Evolutionary conservation across 2,329 filamentous ascomycete species (phyloP), one percentile per base, ranked within the genome.

Genomic region (Fusarium tricinctum): DNA sequence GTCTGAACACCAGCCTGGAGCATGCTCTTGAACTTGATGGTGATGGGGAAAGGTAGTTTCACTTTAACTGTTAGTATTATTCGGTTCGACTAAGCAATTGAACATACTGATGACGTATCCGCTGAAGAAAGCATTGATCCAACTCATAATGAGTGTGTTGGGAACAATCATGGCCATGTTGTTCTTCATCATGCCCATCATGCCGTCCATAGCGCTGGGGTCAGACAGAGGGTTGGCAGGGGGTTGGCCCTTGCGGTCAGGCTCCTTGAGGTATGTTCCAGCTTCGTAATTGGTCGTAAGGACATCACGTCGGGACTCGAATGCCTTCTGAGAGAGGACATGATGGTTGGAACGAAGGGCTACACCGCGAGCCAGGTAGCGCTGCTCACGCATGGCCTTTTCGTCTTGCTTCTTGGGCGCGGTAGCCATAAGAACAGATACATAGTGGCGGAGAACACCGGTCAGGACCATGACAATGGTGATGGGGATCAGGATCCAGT

Each of bases 181-280:
- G 59, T 94, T 94, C 88, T 99, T 99, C 93, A 99, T 97, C 93
- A 97, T 97, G 72, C 96, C 95, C 96, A 99, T 99, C 96, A 99
- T 99, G 72, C 94, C 95, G 78, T 99, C 97, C 96, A 99, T 99
- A 60, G 93, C 93, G 47, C 91, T 91, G 22, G 97, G 97, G 79
- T 99, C 96, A 13, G 91, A 92, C 88, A 99, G 94, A 6, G 96
- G 96, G 81, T 98, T 99, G 38, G 93, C 89, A 20, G 94, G 91
- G 5, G 94, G 91, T 81, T 97, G 92, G 52, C 94, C 94, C 77
- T 92, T 90, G 75, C 85, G 88, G 55, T 96, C 92, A 3, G 94
- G 94, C 68, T 97, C 92, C 78, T 97, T 97, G 47, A 99, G 84
- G 77, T 94, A 99, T 33, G 88, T 88, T 47, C 97, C 96, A 23